Evolutionary conservation across 371 early-diverging fungal genomes (phyloP).

Genomic region (Fennellomyces sp.): DNA sequence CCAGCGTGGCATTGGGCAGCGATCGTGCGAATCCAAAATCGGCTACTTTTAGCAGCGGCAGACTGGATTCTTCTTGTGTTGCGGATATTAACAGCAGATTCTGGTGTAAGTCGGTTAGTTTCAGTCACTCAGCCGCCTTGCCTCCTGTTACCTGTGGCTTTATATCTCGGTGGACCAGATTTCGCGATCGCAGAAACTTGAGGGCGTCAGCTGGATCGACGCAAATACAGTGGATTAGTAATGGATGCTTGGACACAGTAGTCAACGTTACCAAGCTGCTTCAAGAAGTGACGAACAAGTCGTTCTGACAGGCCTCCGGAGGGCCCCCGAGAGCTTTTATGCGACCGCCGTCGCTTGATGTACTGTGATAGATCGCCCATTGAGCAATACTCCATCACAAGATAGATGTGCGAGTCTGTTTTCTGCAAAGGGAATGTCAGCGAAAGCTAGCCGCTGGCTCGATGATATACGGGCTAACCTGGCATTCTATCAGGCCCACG

Average conservation of each 20-base stretch:
- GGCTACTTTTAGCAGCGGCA: constrained; percentile 88
- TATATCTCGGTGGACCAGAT: constrained; percentile 95
- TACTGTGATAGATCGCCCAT: constrained; percentile 90
- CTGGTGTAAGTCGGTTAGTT: constrained; percentile 31
- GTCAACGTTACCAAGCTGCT: constrained; percentile 74
- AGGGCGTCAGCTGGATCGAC: constrained; percentile 72
- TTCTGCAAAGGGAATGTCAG: constrained; percentile 66
- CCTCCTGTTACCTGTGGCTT: constrained; percentile 86
- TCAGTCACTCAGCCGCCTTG: background rate
- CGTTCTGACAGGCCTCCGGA: constrained; percentile 79
- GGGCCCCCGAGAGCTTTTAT: constrained; percentile 41
- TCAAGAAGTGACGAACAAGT: constrained; percentile 81
- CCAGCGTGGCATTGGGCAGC: constrained; percentile 79
- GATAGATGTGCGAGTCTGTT: constrained; percentile 86
- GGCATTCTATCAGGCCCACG: constrained; percentile 81
- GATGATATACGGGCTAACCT: constrained; percentile 47
- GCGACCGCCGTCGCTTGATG: constrained; percentile 72
- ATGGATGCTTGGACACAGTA: background rate
- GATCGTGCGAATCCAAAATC: constrained; percentile 97
- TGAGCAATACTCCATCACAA: constrained; percentile 95
- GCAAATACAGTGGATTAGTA: background rate
- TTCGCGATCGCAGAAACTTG: constrained; percentile 79
- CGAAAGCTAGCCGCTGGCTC: background rate
- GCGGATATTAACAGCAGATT: constrained; percentile 75
- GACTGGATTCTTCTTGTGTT: constrained; percentile 37